A percentile compares a stretch with the other conserved stretches of the same genome.
These are phyloP conservation scores for Backusella circina DNA, from an alignment of 192 early-diverging fungal species.

Conservation along the genomic window DNA sequence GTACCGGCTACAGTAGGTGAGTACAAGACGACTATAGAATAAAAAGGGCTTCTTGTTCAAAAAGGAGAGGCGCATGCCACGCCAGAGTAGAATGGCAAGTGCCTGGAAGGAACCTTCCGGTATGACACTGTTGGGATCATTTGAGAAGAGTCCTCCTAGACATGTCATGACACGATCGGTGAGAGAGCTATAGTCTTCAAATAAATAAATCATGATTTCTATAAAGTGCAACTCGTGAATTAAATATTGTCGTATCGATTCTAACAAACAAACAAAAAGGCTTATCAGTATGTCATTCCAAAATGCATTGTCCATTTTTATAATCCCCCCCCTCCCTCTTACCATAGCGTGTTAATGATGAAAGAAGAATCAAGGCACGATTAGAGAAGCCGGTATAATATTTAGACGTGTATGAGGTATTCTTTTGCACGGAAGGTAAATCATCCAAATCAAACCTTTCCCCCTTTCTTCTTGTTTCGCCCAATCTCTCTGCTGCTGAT, in stretches of 20 bases:
- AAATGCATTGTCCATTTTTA: background rate
- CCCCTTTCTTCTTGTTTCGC: background rate
- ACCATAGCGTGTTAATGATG: constrained; percentile 18
- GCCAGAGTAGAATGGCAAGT: constrained; percentile 5
- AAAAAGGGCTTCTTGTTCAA: constrained; percentile 4
- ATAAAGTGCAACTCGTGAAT: constrained; percentile 22
- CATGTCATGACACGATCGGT: constrained; percentile 19
- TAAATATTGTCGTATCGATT: constrained; percentile 16
- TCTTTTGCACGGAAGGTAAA: background rate
- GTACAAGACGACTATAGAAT: constrained; percentile 13
- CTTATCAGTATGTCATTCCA: background rate
- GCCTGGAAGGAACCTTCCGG: constrained; percentile 1
- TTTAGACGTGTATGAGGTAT: background rate
- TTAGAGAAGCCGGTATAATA: constrained; percentile 5
- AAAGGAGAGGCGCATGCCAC: background rate
- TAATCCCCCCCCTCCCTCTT: background rate
- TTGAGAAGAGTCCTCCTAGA: constrained; percentile 9
- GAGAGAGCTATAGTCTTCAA: constrained; percentile 15
- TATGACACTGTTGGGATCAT: background rate
- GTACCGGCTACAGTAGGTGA: constrained; percentile 7
- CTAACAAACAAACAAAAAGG: background rate
- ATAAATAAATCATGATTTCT: constrained; percentile 20
- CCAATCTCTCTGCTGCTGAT: constrained; percentile 9
- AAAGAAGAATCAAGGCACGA: constrained; percentile 16
- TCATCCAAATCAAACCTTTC: constrained; percentile 4